Evolutionary conservation across 148 eudicot genomes (phyloP), one percentile per base, ranked within the genome.

Genomic region (Amaranthus cruentus): DNA sequence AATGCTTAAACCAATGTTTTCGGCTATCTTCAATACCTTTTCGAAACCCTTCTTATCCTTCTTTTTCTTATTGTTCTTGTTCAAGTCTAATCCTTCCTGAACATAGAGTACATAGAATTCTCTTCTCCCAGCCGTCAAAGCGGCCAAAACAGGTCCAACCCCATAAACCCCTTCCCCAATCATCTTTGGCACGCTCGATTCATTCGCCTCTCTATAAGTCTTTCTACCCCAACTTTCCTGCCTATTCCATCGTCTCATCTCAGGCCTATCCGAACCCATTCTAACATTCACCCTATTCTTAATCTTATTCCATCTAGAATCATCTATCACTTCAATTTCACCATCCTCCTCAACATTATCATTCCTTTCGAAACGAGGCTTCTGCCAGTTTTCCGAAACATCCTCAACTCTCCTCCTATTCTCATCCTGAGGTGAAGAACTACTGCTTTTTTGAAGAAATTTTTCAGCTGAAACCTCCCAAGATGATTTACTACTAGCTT

Each of bases 31-130:
- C 73, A 92, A 64, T 10, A 90, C 87, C 77, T 81, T 89, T 72
- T 96, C 96, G 56, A 96, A 90, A 62, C 99, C 96, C 83, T 89
- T 96, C 85, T 92, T 96, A 76, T 96, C 99, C 84, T 90, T 96
- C 81, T 82, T 90, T 84, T 88, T 96, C 81, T 79, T 87, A 50
- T 92, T 90, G 66, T 86, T 96, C 54, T 80, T 75, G 58, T 94
- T 92, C 78, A 92, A 78, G 56, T 96, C 96, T 28, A 96, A 57
- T 53, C 96, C 96, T 77, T 96, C 97, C 68, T 90, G 97, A 60
- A 92, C 85, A 77, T 90, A 96, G 49, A 96, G 77, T 7, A 80
- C 73, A 66, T 91, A 95, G 64, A 95, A 84, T 60, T 91, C 99
- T 80, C 99, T 88, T 78, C 97, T 87, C 15, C 86, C 83, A 6